Conservation (phyloP, 331 rosid species). For the Phaseolus coccineus region DNA sequence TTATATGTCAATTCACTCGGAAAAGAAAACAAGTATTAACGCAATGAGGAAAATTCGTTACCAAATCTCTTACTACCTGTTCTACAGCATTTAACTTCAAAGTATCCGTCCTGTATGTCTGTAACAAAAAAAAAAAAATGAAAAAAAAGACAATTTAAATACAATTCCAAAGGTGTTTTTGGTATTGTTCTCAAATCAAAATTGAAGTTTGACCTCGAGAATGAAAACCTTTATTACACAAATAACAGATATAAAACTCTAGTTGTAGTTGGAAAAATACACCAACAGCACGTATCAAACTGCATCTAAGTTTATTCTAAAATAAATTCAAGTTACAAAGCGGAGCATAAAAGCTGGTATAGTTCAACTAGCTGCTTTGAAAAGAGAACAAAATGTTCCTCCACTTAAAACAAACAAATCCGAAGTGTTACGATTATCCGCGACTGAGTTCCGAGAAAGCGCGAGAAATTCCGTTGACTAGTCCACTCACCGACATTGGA, state of each 20-base stretch:
- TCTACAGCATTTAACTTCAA: conserved; percentile 59
- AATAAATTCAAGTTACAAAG: conserved; percentile 40
- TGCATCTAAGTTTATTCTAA: not conserved
- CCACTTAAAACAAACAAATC: conserved; percentile 3
- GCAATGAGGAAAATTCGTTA: not conserved
- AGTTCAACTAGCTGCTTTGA: conserved; percentile 40
- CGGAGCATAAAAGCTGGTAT: conserved; percentile 6
- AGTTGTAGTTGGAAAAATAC: not conserved
- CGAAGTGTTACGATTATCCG: not conserved
- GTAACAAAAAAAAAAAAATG: conserved; percentile 43
- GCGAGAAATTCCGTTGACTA: conserved; percentile 20
- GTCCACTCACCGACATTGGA: conserved; percentile 36
- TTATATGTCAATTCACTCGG: conserved; percentile 4
- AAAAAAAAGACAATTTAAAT: not conserved
- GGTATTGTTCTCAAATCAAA: not conserved
- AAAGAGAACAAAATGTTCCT: not conserved
- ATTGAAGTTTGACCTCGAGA: not conserved
- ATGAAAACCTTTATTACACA: not conserved
- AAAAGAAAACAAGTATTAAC: conserved; percentile 8
- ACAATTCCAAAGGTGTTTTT: not conserved
- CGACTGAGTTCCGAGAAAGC: conserved; percentile 1
- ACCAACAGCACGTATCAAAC: not conserved
- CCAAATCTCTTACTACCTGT: conserved; percentile 61
- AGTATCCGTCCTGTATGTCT: conserved; percentile 66
- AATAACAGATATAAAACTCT: not conserved